Evolutionary conservation across 176 grass and related monocot genomes (phyloP).

Genomic region (Aegilops longissima): DNA sequence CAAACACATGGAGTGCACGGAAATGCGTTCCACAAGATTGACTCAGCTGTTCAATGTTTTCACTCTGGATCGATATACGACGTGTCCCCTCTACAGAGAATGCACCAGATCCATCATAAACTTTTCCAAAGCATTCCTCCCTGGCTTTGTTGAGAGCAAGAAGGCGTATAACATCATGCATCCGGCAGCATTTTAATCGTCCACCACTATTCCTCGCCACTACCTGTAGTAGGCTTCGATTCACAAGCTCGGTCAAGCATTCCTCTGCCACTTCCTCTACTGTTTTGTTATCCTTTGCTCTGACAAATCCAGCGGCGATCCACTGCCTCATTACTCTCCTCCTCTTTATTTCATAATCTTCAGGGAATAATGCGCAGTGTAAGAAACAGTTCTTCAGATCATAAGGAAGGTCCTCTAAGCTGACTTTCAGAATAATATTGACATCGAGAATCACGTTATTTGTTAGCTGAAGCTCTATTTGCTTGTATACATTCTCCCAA

Average conservation of each 20-base stretch:
- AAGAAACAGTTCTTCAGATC: neutral
- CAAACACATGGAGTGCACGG: slow-evolving; percentile 7
- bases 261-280: slow-evolving; percentile 43
- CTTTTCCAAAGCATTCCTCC: neutral
- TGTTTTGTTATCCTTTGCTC: slow-evolving; percentile 2
- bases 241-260: slow-evolving; percentile 36
- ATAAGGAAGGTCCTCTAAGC: neutral
- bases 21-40: neutral
- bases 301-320: slow-evolving; percentile 23
- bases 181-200: neutral
- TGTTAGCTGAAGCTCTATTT: neutral
- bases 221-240: slow-evolving; percentile 38
- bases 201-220: neutral
- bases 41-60: neutral
- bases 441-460: neutral
- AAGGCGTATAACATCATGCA: neutral
- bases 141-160: neutral
- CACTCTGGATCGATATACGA: neutral
- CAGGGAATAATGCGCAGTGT: neutral
- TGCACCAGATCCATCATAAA: neutral
- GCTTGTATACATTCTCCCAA: neutral
- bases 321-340: neutral
- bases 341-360: neutral
- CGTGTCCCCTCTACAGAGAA: neutral
- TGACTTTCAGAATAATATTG: neutral